Base-by-base conservation (phyloP, 441 rosid species). In the Metrosideros polymorpha region DNA sequence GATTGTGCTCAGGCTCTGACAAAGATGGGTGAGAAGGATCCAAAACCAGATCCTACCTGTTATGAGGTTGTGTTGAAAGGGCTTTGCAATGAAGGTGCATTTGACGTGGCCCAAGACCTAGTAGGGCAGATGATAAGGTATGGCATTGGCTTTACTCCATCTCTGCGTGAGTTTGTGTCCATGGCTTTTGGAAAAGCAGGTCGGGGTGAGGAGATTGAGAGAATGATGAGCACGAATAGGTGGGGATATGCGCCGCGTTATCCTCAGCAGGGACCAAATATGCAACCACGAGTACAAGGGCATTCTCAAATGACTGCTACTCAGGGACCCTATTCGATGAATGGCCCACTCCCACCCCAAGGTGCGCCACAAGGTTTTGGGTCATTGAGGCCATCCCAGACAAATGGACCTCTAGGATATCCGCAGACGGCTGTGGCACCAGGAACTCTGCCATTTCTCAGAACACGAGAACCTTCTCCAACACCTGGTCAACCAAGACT, bases 21-120 rank as follows among this genome's bases (percentile, higher is more conserved):
- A 27, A 95, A 94, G 90, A 98, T 98, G 99, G 95, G 98, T 35
- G 95, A 94, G 90, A 95, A 88, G 89, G 98, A 98, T 87, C 97
- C 96, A 43, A 98, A 98, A 90, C 99, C 99, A 19, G 99, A 96
- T 85, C 90, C 94, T 56, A 86, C 92, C 10, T 87, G 96, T 50
- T 98, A 95, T 89, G 98, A 94, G 90, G 93, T 92, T 83, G 98
- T 98, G 86, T 92, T 95, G 82, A 92, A 95, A 86, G 98, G 98
- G 76, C 94, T 98, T 29, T 95, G 97, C 85, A 87, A 91, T 88
- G 95, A 89, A 87, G 92, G 87, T 89, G 94, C 92, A 87, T 90
- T 95, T 83, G 98, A 95, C 86, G 83, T 55, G 63, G 84, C 93
- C 91, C 89, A 87, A 89, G 94, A 91, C 87, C 89, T 94, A 35